A percentile compares a stretch with the other conserved stretches of the same genome.
Conservation (phyloP, 352 stramenopile species). For the Globisporangium nunn region DNA sequence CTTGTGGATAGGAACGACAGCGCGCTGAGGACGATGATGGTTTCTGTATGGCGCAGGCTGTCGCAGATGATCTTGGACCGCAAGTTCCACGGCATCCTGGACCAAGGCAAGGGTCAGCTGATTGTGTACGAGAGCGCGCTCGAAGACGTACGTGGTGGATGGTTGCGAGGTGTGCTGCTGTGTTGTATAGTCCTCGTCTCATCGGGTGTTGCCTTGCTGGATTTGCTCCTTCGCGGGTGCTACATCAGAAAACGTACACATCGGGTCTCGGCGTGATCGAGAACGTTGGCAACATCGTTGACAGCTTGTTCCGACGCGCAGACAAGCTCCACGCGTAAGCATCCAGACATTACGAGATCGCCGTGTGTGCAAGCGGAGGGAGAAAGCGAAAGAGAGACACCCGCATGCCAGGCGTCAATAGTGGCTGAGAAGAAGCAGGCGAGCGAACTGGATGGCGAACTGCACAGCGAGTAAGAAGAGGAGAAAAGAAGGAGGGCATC, state of each 20-base stretch:
- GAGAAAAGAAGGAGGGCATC: neutral
- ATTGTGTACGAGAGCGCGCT: slow-evolving; percentile 95
- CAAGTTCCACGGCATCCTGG: slow-evolving; percentile 98
- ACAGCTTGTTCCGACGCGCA: slow-evolving; percentile 89
- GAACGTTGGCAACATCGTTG: slow-evolving; percentile 96
- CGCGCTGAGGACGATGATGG: neutral
- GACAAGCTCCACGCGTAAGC: slow-evolving; percentile 74
- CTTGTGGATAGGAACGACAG: neutral
- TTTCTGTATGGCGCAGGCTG: slow-evolving; percentile 68
- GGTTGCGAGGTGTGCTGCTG: neutral
- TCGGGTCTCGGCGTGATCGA: slow-evolving; percentile 93
- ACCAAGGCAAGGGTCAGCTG: slow-evolving; percentile 98
- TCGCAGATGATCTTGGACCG: slow-evolving; percentile 99
- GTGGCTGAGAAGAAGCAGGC: no score
- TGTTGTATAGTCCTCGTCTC: neutral
- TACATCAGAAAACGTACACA: slow-evolving; percentile 84
- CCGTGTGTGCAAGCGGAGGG: neutral
- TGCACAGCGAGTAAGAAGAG: neutral
- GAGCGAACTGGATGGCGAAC: no score
- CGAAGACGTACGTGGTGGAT: slow-evolving; percentile 81
- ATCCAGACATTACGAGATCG: slow-evolving; percentile 6
- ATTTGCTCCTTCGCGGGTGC: neutral
- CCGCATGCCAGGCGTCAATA: neutral
- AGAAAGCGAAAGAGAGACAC: neutral
- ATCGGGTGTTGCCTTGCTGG: slow-evolving; percentile 1